Conservation (phyloP, 305 asterid genomes). For the Petunia hybrid region DNA sequence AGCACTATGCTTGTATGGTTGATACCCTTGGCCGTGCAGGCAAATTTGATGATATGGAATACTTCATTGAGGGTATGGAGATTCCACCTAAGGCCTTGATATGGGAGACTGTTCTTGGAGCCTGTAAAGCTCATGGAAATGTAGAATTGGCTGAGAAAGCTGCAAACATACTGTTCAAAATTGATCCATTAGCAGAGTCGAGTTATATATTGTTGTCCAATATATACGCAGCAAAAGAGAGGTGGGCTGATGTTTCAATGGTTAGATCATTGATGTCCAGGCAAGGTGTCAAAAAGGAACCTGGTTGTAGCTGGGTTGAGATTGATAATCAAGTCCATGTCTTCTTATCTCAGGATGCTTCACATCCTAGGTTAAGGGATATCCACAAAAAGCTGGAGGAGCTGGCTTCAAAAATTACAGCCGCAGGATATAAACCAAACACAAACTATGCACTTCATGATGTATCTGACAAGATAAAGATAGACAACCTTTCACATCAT, state of each 20-base stretch:
- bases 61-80: conserved; percentile 62
- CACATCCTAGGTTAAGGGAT: conserved; percentile 68
- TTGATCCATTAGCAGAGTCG: conserved; percentile 64
- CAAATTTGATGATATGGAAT: conserved; percentile 64
- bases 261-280: conserved; percentile 66
- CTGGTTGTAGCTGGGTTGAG: conserved; percentile 93
- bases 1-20: conserved; percentile 87
- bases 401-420: conserved; percentile 47
- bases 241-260: conserved; percentile 75
- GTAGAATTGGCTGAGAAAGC: conserved; percentile 79
- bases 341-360: conserved; percentile 74
- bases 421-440: conserved; percentile 70
- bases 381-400: conserved; percentile 67
- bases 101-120: conserved; percentile 86
- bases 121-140: conserved; percentile 71
- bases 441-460: conserved; percentile 62
- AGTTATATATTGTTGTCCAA: conserved; percentile 75
- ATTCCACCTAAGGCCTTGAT: conserved; percentile 62
- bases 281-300: conserved; percentile 77
- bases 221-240: conserved; percentile 66
- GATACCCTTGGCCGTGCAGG: conserved; percentile 89
- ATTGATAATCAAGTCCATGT: conserved; percentile 66
- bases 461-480: conserved; percentile 59
- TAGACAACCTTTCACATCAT: conserved; percentile 65
- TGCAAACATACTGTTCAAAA: conserved; percentile 64